These are phyloP conservation scores for Phytophthora hibernalis DNA, from an alignment of 352 stramenopile species.

Conservation along the genomic window DNA sequence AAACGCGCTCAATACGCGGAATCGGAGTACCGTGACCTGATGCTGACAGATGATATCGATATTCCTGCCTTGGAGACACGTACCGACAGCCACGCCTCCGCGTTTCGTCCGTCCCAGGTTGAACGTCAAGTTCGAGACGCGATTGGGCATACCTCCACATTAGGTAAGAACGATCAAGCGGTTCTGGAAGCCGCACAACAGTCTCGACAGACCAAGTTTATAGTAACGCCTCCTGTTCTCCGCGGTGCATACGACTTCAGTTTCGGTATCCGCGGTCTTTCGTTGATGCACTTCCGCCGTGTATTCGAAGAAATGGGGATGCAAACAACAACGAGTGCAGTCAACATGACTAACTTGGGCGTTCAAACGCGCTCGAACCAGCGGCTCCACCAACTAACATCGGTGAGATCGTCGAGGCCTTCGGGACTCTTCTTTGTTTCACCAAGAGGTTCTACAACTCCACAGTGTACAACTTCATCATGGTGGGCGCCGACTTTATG, in stretches of 20 bases:
- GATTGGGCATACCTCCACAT: neutral
- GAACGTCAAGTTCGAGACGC: constrained; percentile 4
- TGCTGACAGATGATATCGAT: neutral
- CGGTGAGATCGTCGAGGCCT: constrained; percentile 1
- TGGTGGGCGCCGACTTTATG: neutral
- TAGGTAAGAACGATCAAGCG: constrained; percentile 25
- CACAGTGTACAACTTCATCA: constrained; percentile 9
- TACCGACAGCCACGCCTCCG: neutral
- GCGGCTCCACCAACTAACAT: neutral
- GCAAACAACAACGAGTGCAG: neutral
- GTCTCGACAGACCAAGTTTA: constrained; percentile 3
- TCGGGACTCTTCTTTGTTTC: neutral
- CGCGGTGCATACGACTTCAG: constrained; percentile 4
- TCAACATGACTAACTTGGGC: too few species aligned
- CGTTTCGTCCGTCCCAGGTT: constrained; percentile 8
- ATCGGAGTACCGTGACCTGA: neutral
- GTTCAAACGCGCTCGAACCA: constrained; percentile 6
- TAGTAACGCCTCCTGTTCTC: constrained; percentile 11
- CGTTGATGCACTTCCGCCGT: constrained; percentile 12
- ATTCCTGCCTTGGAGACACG: neutral
- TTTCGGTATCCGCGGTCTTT: constrained; percentile 1
- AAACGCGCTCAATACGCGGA: neutral
- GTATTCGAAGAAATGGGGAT: constrained; percentile 4
- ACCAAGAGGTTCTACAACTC: constrained; percentile 8
- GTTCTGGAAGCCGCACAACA: constrained; percentile 20